phyloP scores from a whole-genome alignment of 2,329 filamentous ascomycete genomes.

The Ophiostoma sp. region DNA sequence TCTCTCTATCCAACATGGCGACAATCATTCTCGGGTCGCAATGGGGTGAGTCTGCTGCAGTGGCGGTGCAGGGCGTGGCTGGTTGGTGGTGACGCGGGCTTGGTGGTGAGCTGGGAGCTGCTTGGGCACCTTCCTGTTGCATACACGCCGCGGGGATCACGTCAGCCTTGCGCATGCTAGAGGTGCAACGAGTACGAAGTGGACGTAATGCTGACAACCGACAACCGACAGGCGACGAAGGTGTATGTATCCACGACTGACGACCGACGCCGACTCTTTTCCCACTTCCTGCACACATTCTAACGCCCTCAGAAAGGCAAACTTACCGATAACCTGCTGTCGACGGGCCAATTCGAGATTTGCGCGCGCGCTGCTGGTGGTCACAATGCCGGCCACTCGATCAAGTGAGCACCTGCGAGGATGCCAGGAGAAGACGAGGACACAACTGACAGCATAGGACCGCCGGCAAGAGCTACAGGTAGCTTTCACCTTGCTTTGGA shows the following conservation, averaged over 20 bases:
- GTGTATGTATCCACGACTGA: conserved; percentile 7
- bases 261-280: background rate
- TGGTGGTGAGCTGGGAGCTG: background rate
- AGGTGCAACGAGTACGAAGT: background rate
- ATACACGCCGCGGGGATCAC: background rate
- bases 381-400: conserved; percentile 55
- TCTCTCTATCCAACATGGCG: conserved; percentile 35
- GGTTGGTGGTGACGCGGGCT: background rate
- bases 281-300: background rate
- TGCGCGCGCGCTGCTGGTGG: conserved; percentile 56
- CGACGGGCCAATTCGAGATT: conserved; percentile 32
- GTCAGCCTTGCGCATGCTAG: conserved; percentile 3
- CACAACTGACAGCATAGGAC: conserved; percentile 22
- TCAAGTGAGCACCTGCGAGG: conserved; percentile 21
- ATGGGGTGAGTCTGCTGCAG: conserved; percentile 45
- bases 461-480: conserved; percentile 27
- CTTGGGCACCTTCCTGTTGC: conserved; percentile 1
- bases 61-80: background rate
- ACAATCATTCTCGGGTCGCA: conserved; percentile 56
- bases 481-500: conserved; percentile 9
- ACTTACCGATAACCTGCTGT: conserved; percentile 27
- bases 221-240: conserved; percentile 16
- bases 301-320: conserved; percentile 26
- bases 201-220: background rate
- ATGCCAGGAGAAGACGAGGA: background rate